Base-by-base conservation (phyloP, 768 basidiomycete genomes). In the Rhizopogon salebrosus region DNA sequence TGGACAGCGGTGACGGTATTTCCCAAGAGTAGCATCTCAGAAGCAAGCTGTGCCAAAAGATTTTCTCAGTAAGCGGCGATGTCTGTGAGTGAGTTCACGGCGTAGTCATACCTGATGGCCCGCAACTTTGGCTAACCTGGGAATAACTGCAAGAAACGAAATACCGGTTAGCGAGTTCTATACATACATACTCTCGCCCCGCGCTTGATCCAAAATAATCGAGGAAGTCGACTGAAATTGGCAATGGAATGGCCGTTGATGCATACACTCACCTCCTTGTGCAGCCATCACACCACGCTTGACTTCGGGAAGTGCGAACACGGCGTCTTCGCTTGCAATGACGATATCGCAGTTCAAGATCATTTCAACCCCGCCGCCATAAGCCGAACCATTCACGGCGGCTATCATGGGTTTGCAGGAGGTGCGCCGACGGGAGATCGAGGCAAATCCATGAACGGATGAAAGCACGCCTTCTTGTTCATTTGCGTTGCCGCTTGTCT, bases 321-420 rank as follows among this genome's bases (percentile, higher is more conserved):
- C 79, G 3, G 88, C 83, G 14, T 81, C 78, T 46, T 82, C 74
- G 54, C 75, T 78, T 1, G 89, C 84, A 18, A 92, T 65, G 49
- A 91, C 87, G 24, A 91, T 62, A 61, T 92, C 90, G 55, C 87
- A 90, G 57, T 92, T 92, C 4, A 91, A 59, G 1, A 89, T 57
- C 46, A 87, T 76, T 62, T 87, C 85, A 56, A 79, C 71, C 6
- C 83, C 86, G 2, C 86, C 86, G 31, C 84, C 84, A 42, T 80
- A 80, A 0, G 84, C 80, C 27, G 83, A 78, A n/a, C 89, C 89
- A 53, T 83, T 80, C 1, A 90, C 89, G 3, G 90, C 89, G 11
- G 89, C 90, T 42, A 92, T 85, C 48, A 90, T 80, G 6, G 88
- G 88, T 62, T 92, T 92, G 55, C 67, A 73, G 0, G 80, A 80